Percentiles rank a stretch among this genome's conserved stretches.
These are phyloP conservation scores for Fusarium sp. DNA, from an alignment of 2,329 filamentous ascomycete species.

Conservation along the genomic window DNA sequence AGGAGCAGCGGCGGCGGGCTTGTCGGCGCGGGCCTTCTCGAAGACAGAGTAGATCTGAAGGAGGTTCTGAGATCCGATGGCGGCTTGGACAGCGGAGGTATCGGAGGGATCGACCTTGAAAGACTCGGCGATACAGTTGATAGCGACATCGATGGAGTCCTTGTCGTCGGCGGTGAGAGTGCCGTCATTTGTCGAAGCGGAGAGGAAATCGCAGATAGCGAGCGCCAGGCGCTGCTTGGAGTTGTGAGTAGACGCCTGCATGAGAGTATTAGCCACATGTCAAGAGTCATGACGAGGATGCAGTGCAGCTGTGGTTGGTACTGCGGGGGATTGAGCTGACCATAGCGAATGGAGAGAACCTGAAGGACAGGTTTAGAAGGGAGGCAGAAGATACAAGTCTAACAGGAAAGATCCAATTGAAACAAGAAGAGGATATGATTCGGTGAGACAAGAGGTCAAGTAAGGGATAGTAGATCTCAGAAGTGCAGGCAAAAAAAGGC, in stretches of 20 bases:
- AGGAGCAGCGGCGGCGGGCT: conserved; percentile 50
- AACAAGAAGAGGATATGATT: neutral
- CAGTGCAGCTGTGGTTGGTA: neutral
- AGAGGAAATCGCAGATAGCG: conserved; percentile 95
- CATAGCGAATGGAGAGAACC: conserved; percentile 16
- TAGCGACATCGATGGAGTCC: conserved; percentile 92
- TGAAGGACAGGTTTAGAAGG: conserved; percentile 6
- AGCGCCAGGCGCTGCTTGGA: conserved; percentile 89
- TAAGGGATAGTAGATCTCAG: conserved; percentile 4
- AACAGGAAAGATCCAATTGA: conserved; percentile 9
- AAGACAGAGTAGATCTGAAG: conserved; percentile 94
- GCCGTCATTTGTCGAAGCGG: conserved; percentile 84
- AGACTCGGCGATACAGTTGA: conserved; percentile 92
- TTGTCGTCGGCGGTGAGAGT: conserved; percentile 87
- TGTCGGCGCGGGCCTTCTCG: conserved; percentile 76
- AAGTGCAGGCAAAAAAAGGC: conserved; percentile 28
- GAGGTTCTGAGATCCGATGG: conserved; percentile 86
- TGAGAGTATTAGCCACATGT: conserved; percentile 8
- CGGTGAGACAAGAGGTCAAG: conserved; percentile 5
- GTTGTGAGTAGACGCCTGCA: conserved; percentile 49
- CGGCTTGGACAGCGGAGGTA: conserved; percentile 74
- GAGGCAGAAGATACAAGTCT: neutral
- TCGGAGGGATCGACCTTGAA: conserved; percentile 94
- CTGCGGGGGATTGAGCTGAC: conserved; percentile 21
- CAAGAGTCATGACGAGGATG: conserved; percentile 4